These are phyloP conservation scores for Euphorbia peplus DNA, from an alignment of 345 rosid species.

Conservation along the genomic window DNA sequence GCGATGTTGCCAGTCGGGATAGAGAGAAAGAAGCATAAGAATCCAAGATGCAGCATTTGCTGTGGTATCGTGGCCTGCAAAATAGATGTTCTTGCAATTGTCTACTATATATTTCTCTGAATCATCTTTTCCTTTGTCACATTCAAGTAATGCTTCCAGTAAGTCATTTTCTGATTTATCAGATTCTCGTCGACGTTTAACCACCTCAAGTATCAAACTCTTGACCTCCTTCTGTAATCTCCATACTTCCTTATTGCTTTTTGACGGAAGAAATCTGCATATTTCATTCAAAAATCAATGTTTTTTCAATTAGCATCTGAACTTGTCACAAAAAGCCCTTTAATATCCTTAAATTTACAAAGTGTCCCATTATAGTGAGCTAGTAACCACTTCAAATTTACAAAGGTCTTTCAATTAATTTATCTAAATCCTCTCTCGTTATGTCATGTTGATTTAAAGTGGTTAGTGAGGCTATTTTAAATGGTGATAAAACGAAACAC, in stretches of 20 bases:
- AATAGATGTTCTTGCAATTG: conserved; percentile 37
- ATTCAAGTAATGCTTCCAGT: conserved; percentile 24
- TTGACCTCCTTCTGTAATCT: conserved; percentile 22
- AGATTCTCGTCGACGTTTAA: conserved; percentile 23
- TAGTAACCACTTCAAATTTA: too few relatives aligned
- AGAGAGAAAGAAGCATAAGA: conserved; percentile 32
- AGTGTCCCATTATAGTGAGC: too few relatives aligned
- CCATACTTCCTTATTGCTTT: conserved; percentile 24
- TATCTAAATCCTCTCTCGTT: too few relatives aligned
- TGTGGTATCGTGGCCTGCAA: conserved; percentile 37
- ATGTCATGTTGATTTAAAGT: too few relatives aligned
- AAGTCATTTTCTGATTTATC: conserved; percentile 15
- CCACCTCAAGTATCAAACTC: conserved; percentile 17
- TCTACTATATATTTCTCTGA: conserved; percentile 24
- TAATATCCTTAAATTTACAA: too few relatives aligned
- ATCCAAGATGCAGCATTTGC: conserved; percentile 33
- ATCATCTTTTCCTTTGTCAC: background rate
- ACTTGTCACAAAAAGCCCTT: too few relatives aligned
- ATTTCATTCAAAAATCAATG: background rate
- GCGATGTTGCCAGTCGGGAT: conserved; percentile 39
- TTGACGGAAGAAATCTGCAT: conserved; percentile 20
- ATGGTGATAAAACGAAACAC: too few relatives aligned
- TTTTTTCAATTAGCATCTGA: too few relatives aligned
- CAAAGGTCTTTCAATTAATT: too few relatives aligned
- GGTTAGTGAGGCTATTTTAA: too few relatives aligned